Base-by-base conservation (phyloP, 202 grass and related monocot species). In the Saccharum hybrid region DNA sequence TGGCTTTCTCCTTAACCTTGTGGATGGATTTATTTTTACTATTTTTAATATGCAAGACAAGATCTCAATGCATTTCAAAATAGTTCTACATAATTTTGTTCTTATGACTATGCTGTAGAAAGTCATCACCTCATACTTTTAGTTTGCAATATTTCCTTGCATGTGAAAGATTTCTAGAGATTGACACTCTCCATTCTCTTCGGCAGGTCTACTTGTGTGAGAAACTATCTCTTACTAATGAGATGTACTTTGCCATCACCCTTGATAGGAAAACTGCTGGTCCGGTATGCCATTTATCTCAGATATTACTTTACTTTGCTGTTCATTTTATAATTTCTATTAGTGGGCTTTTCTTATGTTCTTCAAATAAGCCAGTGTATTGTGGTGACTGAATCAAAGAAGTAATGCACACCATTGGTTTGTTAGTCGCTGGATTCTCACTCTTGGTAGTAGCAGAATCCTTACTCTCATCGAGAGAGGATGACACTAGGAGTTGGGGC, bases 181-280 rank as follows among this genome's bases (percentile, higher is more conserved):
- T 63, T 81, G 68, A 83, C 62, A 68, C 28, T 43, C 37, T 78
- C 13, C 33, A 23, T 48, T 62, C 49, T 79, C 15, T 77, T 93
- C 77, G 71, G 60, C 91, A 99, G 96, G 93, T 96, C 36, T 99
- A 99, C 79, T 89, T 99, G 67, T 99, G 96, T 75, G 86, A 99
- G 82, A 99, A 99, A 81, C 66, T 99, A 71, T 94, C 91, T 54
- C 93, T 99, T 84, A 92, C 94, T 79, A 99, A 99, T 65, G 96
- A 99, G 88, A 99, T 99, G 96, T 99, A 99, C 84, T 99, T 99
- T 66, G 93, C 96, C 49, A 99, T 99, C 75, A 99, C 93, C 68
- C 96, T 99, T 80, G 96, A 99, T 76, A 89, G 96, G 78, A 90
- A 82, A 14, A 85, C 89, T 86, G 91, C 96, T 83, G 96, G 96